phyloP scores from a whole-genome alignment of 495 filamentous ascomycete genomes.

The Xylaria castorea region DNA sequence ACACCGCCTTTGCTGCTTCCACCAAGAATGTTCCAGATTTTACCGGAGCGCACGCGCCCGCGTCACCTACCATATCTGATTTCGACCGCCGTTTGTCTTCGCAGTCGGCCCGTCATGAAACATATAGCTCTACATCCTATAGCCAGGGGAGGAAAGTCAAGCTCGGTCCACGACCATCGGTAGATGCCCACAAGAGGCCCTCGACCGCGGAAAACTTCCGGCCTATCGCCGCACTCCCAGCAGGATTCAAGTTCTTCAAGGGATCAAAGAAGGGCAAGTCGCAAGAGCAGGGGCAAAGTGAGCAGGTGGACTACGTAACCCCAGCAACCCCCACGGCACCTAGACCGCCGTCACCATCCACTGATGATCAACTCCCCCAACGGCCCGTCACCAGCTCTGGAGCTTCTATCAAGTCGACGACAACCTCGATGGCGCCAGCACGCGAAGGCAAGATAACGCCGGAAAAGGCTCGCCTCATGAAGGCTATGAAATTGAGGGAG shows the following conservation, averaged over 20 bases:
- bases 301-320: constrained; percentile 34
- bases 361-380: constrained; percentile 47
- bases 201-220: constrained; percentile 69
- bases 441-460: constrained; percentile 75
- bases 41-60: constrained; percentile 44
- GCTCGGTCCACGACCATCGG: constrained; percentile 80
- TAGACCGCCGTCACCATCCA: constrained; percentile 37
- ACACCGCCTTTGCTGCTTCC: constrained; percentile 50
- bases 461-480: constrained; percentile 91
- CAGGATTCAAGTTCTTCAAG: constrained; percentile 58
- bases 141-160: constrained; percentile 75
- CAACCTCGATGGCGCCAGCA: constrained; percentile 42
- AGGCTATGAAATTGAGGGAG: constrained; percentile 83
- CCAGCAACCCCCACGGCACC: constrained; percentile 32
- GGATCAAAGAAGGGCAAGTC: constrained; percentile 50
- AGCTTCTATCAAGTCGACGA: constrained; percentile 53
- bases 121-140: constrained; percentile 63
- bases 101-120: constrained; percentile 71
- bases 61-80: constrained; percentile 49
- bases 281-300: constrained; percentile 35
- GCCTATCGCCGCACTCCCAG: constrained; percentile 73
- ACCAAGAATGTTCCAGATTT: constrained; percentile 48
- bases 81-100: constrained; percentile 60
- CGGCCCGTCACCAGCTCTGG: constrained; percentile 61
- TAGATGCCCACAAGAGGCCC: constrained; percentile 70